Percentiles rank a stretch among this genome's conserved stretches.
Evolutionary conservation across 2,329 filamentous ascomycete genomes (phyloP).

Genomic region (Coleophoma eucalyptorum): DNA sequence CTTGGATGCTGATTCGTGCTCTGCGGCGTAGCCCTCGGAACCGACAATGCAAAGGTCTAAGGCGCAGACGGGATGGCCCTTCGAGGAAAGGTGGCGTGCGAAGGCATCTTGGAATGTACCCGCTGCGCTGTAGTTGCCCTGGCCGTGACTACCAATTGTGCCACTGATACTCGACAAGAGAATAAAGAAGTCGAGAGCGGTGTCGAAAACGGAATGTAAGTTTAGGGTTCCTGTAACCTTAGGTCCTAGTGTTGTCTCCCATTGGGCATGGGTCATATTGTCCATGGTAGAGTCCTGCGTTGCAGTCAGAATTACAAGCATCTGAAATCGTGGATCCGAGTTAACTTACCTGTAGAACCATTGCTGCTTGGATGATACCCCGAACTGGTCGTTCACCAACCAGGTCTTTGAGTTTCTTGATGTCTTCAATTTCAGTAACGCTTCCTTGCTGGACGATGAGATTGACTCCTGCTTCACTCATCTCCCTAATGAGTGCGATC

Average conservation of each 20-base stretch:
- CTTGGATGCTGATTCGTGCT: constrained; percentile 17
- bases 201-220: constrained; percentile 7
- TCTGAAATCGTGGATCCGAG: neutral
- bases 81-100: constrained; percentile 4
- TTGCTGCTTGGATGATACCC: constrained; percentile 42
- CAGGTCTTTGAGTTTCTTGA: neutral
- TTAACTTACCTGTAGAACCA: constrained; percentile 33
- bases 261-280: neutral
- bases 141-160: constrained; percentile 25
- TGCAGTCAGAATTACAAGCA: neutral
- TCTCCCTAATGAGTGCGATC: neutral
- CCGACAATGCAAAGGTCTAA: constrained; percentile 19
- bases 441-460: neutral
- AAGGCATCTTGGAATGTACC: constrained; percentile 27
- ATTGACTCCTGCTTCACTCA: neutral
- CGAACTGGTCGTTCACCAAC: constrained; percentile 22
- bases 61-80: constrained; percentile 9
- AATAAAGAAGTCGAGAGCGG: constrained; percentile 32
- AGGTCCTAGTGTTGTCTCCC: neutral
- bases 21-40: constrained; percentile 43
- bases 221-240: neutral
- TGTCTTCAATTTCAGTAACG: neutral
- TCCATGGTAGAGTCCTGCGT: neutral
- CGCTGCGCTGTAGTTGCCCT: constrained; percentile 28
- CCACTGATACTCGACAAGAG: constrained; percentile 25